A percentile compares a stretch with the other conserved stretches of the same genome.
Evolutionary conservation across 768 basidiomycete genomes (phyloP).

Genomic region (Phanerochaete carnosa): DNA sequence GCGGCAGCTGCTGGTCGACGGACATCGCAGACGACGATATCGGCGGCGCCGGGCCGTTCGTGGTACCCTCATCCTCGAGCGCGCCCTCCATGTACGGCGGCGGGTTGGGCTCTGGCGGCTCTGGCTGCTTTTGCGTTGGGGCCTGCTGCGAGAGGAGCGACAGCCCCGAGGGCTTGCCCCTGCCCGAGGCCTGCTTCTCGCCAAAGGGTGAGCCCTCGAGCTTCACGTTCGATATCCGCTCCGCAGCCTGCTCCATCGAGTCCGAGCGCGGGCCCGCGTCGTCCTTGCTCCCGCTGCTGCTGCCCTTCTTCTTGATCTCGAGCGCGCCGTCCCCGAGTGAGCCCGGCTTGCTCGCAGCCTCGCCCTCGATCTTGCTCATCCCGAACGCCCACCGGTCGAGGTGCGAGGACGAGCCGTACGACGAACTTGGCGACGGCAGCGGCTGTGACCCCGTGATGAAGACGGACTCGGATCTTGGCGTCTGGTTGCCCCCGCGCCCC

Average conservation of each 20-base stretch:
- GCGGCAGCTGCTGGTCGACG: constrained; percentile 26
- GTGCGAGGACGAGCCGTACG: constrained; percentile 60
- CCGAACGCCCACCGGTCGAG: constrained; percentile 88
- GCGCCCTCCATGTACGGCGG: constrained; percentile 21
- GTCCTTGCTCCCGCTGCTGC: constrained; percentile 21
- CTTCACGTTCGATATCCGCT: constrained; percentile 48
- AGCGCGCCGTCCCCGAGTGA: constrained; percentile 26
- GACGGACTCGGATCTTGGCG: constrained; percentile 76
- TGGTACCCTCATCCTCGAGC: constrained; percentile 24
- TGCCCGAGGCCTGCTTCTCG: constrained; percentile 34
- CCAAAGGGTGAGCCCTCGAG: constrained; percentile 37
- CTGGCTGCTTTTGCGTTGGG: constrained; percentile 27
- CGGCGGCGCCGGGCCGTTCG: constrained; percentile 9
- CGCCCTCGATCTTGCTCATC: constrained; percentile 83
- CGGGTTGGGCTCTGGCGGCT: constrained; percentile 11
- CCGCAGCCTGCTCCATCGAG: constrained; percentile 43
- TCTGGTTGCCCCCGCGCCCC: constrained; percentile 94
- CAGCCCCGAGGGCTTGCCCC: constrained; percentile 49
- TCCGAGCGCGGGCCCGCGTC: constrained; percentile 24
- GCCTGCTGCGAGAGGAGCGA: constrained; percentile 75
- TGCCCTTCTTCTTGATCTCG: constrained; percentile 28
- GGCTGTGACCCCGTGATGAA: constrained; percentile 94
- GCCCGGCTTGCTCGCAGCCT: constrained; percentile 32
- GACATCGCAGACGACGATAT: constrained; percentile 26
- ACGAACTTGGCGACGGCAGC: constrained; percentile 80